phyloP scores from a whole-genome alignment of 768 basidiomycete species.

The Cubamyces lactineus region DNA sequence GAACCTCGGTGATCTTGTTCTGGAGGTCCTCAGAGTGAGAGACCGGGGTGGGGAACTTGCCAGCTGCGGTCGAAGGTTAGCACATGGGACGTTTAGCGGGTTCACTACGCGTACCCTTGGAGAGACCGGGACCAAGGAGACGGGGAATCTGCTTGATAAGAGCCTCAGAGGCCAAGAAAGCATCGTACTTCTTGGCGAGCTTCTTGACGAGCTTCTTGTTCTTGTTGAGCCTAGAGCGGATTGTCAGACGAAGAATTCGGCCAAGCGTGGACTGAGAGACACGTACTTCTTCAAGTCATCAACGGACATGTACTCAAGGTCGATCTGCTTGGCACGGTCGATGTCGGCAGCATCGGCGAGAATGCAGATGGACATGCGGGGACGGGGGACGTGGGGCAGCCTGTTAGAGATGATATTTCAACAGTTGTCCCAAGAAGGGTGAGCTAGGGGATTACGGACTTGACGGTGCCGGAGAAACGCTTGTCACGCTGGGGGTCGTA shows the following conservation, averaged over 20 bases:
- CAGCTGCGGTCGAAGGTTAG: conserved; percentile 55
- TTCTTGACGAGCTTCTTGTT: conserved; percentile 99
- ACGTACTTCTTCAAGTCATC: conserved; percentile 98
- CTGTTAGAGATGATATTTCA: conserved; percentile 42
- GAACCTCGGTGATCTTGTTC: conserved; percentile 93
- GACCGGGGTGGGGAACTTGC: conserved; percentile 98
- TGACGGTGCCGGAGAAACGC: conserved; percentile 99
- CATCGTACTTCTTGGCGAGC: conserved; percentile 99
- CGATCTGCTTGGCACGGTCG: conserved; percentile 97
- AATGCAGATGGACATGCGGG: conserved; percentile 99
- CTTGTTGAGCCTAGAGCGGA: conserved; percentile 84
- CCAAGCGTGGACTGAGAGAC: background rate
- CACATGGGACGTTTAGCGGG: background rate
- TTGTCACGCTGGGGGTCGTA: conserved; percentile 99
- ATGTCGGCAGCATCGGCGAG: conserved; percentile 99
- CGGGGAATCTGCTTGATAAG: conserved; percentile 99
- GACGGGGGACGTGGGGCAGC: conserved; percentile 95
- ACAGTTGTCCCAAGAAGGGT: background rate
- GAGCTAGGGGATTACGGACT: conserved; percentile 52
- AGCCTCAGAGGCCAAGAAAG: conserved; percentile 95
- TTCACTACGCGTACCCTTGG: conserved; percentile 70
- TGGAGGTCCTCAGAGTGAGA: conserved; percentile 87
- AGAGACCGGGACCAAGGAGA: conserved; percentile 99
- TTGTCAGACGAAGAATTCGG: background rate
- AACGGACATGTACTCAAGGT: conserved; percentile 98